Evolutionary conservation across 2,329 filamentous ascomycete genomes (phyloP), one percentile per base, ranked within the genome.

Genomic region (Rugonectria rugulosa): DNA sequence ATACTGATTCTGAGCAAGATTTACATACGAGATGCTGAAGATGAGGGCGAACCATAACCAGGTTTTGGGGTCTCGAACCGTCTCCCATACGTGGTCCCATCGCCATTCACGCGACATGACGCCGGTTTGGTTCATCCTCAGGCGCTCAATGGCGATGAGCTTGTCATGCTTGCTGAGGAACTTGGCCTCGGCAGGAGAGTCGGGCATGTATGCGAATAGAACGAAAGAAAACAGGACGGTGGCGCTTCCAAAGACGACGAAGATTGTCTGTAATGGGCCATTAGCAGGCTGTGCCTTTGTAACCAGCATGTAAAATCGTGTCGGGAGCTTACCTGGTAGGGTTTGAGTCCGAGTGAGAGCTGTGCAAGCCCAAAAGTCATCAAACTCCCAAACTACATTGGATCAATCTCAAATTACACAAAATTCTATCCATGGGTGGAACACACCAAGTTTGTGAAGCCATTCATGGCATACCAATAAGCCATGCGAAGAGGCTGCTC

Each of bases 131-230:
- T 84, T 83, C 62, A 77, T 78, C 1, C 81, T 72, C 11, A 84
- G 65, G 40, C 84, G 75, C 64, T 88, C 84, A 10, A 87, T 78
- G 0, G 85, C 84, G 9, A 87, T 71, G 0, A 85, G 64, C 51
- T 82, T 86, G 40, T 88, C 85, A 12, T 81, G 74, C 4, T 81
- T 77, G 0, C 72, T 76, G 2, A 88, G 74, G 43, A 86, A 88
- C 17, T 79, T 82, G 2, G 84, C 79, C 19, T 82, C 78, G 64
- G 86, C 80, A 0, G 87, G 86, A 0, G 84, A 86, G 61, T 89
- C 87, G 0, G 87, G 87, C 77, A 89, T 85, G 46, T 81, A 80
- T 5, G 26, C 14, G 8, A 49, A 21, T 5, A 49, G 17, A 15
- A 49, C 3, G 12, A 49, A 32, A 2, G 64, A 66, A 55, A 81